Evolutionary conservation across 148 eudicot genomes (phyloP).

Genomic region (Beta vulgaris): DNA sequence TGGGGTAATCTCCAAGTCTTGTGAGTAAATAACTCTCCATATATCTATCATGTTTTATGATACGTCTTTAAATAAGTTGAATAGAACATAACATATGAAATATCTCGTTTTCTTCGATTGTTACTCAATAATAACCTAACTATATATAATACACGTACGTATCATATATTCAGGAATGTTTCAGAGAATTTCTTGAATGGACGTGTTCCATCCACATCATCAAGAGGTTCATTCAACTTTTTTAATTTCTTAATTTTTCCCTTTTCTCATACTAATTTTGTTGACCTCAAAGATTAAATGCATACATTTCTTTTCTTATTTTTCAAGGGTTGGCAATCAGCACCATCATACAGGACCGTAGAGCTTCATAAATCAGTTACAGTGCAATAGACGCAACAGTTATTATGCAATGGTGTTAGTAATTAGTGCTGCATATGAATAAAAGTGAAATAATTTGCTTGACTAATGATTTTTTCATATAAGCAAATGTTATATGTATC

Average conservation of each 20-base stretch:
- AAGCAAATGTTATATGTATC: too few species aligned
- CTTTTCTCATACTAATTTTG: background rate
- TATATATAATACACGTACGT: too few species aligned
- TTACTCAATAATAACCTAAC: background rate
- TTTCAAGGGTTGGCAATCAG: slow-evolving; percentile 26
- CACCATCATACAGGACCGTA: slow-evolving; percentile 36
- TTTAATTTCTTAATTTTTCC: background rate
- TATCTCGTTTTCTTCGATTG: background rate
- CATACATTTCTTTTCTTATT: background rate
- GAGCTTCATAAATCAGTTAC: slow-evolving; percentile 4
- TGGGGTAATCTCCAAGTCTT: slow-evolving; percentile 22
- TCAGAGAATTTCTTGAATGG: slow-evolving; percentile 28
- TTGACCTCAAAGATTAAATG: background rate
- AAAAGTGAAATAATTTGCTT: too few species aligned
- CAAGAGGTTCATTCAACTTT: background rate
- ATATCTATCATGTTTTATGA: background rate
- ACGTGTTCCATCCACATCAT: slow-evolving; percentile 18
- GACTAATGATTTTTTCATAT: too few species aligned
- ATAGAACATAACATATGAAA: too few species aligned
- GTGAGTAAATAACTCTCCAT: background rate
- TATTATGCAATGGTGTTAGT: too few species aligned
- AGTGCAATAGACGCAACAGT: background rate
- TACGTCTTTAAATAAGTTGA: too few species aligned
- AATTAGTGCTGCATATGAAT: too few species aligned
- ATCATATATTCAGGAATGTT: slow-evolving; percentile 24